Percentiles rank a stretch among this genome's conserved stretches.
These are phyloP conservation scores for Kodamaea fungicola DNA, from an alignment of 1,139 yeast species.

Conservation along the genomic window DNA sequence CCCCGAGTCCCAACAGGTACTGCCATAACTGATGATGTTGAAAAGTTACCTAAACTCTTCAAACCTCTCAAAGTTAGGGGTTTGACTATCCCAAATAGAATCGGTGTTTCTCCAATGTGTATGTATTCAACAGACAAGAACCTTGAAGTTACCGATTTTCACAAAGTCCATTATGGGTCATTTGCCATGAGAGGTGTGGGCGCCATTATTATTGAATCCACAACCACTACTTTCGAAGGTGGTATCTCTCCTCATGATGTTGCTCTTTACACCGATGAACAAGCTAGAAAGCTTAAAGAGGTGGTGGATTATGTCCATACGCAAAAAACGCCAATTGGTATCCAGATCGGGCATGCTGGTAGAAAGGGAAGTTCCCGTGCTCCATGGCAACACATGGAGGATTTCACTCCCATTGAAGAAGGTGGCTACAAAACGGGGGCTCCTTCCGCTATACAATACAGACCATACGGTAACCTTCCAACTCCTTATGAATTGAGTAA, in stretches of 20 bases:
- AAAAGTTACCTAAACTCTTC: conserved; percentile 21
- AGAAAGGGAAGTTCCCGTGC: conserved; percentile 46
- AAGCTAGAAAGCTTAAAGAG: conserved; percentile 44
- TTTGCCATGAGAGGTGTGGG: conserved; percentile 50
- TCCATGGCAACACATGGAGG: conserved; percentile 29
- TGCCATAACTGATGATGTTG: neutral
- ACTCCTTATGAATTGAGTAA: conserved; percentile 31
- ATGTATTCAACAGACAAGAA: conserved; percentile 42
- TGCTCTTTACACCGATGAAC: conserved; percentile 50
- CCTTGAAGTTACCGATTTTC: conserved; percentile 45
- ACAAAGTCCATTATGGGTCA: conserved; percentile 43
- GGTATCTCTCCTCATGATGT: conserved; percentile 45
- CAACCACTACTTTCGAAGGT: conserved; percentile 43
- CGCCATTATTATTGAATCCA: conserved; percentile 50
- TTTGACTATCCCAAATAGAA: conserved; percentile 43
- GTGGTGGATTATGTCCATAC: conserved; percentile 56
- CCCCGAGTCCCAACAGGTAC: neutral
- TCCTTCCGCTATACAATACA: conserved; percentile 41
- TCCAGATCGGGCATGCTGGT: conserved; percentile 59
- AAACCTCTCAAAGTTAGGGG: conserved; percentile 35
- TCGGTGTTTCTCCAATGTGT: conserved; percentile 63
- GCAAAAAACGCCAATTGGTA: conserved; percentile 46
- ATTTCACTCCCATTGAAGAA: conserved; percentile 24
- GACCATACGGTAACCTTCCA: conserved; percentile 26
- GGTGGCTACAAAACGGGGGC: conserved; percentile 44